A percentile compares a stretch with the other conserved stretches of the same genome.
These are phyloP conservation scores for Talaromyces adpressus DNA, from an alignment of 495 filamentous ascomycete genomes.

Conservation along the genomic window DNA sequence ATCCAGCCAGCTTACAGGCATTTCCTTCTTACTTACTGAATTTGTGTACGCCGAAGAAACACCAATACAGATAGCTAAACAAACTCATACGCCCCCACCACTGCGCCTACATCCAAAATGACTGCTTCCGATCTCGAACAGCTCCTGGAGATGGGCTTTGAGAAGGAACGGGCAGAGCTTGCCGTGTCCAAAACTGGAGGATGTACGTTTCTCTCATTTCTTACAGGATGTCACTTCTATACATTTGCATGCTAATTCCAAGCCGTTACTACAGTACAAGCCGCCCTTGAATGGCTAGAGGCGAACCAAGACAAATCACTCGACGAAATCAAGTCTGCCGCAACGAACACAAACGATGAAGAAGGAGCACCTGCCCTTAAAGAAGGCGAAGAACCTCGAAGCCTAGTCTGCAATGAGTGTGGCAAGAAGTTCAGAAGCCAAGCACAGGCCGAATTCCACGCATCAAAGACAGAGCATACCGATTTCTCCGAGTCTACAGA, in stretches of 20 bases:
- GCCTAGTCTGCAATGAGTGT: constrained; percentile 83
- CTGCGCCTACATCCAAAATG: constrained; percentile 37
- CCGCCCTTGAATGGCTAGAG: constrained; percentile 91
- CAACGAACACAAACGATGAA: constrained; percentile 34
- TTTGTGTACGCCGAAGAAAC: not conserved
- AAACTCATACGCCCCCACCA: not conserved
- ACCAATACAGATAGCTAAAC: not conserved
- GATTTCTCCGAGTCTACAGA: constrained; percentile 92
- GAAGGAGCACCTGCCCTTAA: constrained; percentile 51
- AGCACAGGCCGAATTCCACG: constrained; percentile 82
- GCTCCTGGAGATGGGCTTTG: constrained; percentile 94
- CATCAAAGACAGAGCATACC: constrained; percentile 77
- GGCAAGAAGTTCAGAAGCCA: constrained; percentile 80
- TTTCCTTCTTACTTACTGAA: not conserved
- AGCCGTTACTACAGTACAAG: constrained; percentile 54
- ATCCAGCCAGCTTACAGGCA: not conserved
- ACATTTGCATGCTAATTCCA: not conserved
- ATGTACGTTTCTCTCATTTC: constrained; percentile 42
- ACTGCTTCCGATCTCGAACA: constrained; percentile 64
- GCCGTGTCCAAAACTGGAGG: constrained; percentile 74
- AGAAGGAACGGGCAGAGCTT: constrained; percentile 67
- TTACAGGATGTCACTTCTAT: not conserved
- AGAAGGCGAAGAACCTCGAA: constrained; percentile 55
- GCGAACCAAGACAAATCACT: constrained; percentile 75
- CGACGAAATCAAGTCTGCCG: constrained; percentile 60